A percentile compares a stretch with the other conserved stretches of the same genome.
Evolutionary conservation across 495 filamentous ascomycete genomes (phyloP).

Genomic region (Entonaema liquescens): DNA sequence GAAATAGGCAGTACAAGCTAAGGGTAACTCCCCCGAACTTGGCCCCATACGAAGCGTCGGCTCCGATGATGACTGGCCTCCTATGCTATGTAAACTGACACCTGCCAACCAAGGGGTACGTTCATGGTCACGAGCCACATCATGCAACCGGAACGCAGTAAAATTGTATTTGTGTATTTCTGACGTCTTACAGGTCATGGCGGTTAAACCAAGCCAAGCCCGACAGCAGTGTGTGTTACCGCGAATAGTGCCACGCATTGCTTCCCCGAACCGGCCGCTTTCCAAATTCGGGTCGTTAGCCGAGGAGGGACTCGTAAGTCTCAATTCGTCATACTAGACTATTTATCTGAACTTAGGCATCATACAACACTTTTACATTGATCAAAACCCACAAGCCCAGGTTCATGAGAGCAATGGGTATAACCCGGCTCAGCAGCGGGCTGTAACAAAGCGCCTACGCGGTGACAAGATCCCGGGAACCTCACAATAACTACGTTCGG

Average conservation of each 20-base stretch:
- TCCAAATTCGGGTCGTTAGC: conserved; percentile 34
- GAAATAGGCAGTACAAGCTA: not conserved
- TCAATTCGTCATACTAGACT: conserved; percentile 9
- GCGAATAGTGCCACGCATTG: conserved; percentile 29
- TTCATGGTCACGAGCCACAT: conserved; percentile 10
- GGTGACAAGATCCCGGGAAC: not conserved
- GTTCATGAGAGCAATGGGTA: conserved; percentile 11
- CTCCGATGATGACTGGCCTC: conserved; percentile 9
- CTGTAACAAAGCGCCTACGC: too few species aligned
- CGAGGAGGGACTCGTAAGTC: conserved; percentile 30
- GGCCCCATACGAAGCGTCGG: not conserved
- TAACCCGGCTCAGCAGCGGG: not conserved
- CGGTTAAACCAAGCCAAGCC: conserved; percentile 12
- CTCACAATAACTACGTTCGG: conserved; percentile 4
- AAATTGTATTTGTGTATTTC: not conserved
- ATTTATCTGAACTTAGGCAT: not conserved
- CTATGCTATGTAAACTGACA: not conserved
- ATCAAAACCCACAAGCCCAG: not conserved
- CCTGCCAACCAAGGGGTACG: not conserved
- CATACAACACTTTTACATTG: not conserved
- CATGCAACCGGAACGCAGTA: not conserved
- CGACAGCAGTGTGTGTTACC: conserved; percentile 30
- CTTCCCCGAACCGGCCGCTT: conserved; percentile 24
- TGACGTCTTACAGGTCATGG: conserved; percentile 21
- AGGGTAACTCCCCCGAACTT: not conserved